Evolutionary conservation across 176 grass and related monocot species (phyloP).

Genomic region (Thalia dealbata): DNA sequence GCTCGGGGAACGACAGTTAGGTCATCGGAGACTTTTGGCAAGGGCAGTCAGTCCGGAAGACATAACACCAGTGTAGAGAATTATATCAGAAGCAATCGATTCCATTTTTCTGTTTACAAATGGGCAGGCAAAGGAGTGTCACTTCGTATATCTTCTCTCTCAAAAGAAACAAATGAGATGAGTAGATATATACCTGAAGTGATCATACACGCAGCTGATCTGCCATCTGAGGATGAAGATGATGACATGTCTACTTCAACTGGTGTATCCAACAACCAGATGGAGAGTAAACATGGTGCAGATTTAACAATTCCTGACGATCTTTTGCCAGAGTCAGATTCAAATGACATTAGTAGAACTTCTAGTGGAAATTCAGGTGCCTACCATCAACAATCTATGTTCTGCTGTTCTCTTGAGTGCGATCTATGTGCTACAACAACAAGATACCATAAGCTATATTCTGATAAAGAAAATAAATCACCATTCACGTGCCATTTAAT

Average conservation of each 20-base stretch:
- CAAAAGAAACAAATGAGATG: slow-evolving; percentile 31
- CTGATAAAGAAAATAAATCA: background rate
- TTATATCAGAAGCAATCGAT: slow-evolving; percentile 36
- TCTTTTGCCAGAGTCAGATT: slow-evolving; percentile 17
- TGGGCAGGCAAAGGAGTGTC: slow-evolving; percentile 76
- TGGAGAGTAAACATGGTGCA: slow-evolving; percentile 31
- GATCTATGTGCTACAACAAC: background rate
- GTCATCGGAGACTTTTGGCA: slow-evolving; percentile 17
- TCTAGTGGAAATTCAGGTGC: slow-evolving; percentile 35
- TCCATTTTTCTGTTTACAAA: slow-evolving; percentile 86
- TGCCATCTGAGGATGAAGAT: slow-evolving; percentile 45
- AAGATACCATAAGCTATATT: no score
- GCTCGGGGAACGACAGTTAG: slow-evolving; percentile 26
- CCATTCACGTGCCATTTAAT: background rate
- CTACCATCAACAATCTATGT: background rate
- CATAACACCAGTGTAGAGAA: slow-evolving; percentile 37
- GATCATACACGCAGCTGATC: slow-evolving; percentile 54
- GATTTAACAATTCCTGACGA: slow-evolving; percentile 32
- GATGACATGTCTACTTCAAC: slow-evolving; percentile 45
- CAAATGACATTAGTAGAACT: slow-evolving; percentile 30
- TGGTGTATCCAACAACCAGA: slow-evolving; percentile 40
- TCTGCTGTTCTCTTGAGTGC: background rate
- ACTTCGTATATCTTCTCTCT: slow-evolving; percentile 42
- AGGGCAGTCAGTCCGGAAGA: slow-evolving; percentile 40
- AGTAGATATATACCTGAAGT: slow-evolving; percentile 59